A percentile compares a stretch with the other conserved stretches of the same genome.
Conservation (phyloP, 78 protist species). For the Anaeramoeba flamelloides region DNA sequence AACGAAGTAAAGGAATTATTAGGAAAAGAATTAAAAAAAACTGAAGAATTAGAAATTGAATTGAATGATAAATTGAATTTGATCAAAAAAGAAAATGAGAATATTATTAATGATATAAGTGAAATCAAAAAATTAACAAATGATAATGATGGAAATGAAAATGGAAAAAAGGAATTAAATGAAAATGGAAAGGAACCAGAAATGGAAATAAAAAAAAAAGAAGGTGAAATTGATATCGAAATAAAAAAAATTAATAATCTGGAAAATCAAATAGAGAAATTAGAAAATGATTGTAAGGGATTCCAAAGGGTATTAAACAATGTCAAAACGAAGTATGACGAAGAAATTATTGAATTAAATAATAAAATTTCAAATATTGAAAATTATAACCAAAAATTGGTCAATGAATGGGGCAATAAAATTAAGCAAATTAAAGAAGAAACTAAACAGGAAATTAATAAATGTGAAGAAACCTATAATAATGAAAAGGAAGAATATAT, state of each 20-base stretch:
- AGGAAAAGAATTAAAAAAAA: too few species aligned
- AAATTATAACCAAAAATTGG: neutral
- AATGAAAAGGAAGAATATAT: neutral
- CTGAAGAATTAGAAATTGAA: too few species aligned
- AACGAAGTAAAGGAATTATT: too few species aligned
- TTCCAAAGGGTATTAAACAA: neutral
- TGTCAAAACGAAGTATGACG: neutral
- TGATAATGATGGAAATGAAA: neutral
- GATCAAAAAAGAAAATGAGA: neutral
- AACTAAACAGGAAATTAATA: neutral
- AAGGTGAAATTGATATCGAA: neutral
- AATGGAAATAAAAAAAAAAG: neutral
- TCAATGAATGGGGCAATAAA: neutral
- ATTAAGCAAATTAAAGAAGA: neutral
- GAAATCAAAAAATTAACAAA: neutral
- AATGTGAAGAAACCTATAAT: neutral
- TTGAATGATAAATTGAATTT: too few species aligned
- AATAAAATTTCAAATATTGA: neutral
- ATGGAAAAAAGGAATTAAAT: neutral
- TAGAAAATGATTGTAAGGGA: neutral
- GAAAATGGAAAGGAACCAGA: neutral
- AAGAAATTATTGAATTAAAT: neutral
- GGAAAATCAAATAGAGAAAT: neutral
- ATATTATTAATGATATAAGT: neutral
- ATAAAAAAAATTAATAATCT: neutral